Percentiles rank a stretch among this genome's conserved stretches.
phyloP scores from a whole-genome alignment of 139 green algal species.

The Coelastrella sp. region DNA sequence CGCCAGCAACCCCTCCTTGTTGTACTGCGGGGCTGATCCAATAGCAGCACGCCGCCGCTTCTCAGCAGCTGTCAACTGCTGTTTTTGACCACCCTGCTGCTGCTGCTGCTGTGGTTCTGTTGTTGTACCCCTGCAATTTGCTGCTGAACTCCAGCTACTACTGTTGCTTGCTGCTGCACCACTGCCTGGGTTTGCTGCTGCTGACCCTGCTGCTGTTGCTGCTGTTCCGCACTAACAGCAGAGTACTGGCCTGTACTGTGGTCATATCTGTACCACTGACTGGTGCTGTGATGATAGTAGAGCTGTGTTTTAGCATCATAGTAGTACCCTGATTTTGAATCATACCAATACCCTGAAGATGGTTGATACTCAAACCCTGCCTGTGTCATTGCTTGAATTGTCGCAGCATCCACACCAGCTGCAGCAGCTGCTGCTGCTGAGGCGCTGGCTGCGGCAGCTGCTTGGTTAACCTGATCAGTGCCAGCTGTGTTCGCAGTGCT shows the following conservation, averaged over 20 bases:
- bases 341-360: conserved; percentile 73
- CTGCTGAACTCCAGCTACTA: background rate
- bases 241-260: conserved; percentile 64
- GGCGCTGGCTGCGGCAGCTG: background rate
- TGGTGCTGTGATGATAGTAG: conserved; percentile 64
- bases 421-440: conserved; percentile 5
- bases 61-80: background rate
- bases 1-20: conserved; percentile 62
- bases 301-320: conserved; percentile 81
- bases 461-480: no score
- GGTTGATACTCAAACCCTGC: conserved; percentile 69
- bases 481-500: no score
- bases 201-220: conserved; percentile 4
- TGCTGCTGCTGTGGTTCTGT: conserved; percentile 7
- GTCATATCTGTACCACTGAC: conserved; percentile 74
- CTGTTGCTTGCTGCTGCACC: background rate
- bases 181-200: background rate
- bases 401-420: conserved; percentile 16
- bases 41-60: conserved; percentile 65
- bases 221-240: conserved; percentile 1
- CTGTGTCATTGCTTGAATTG: conserved; percentile 1
- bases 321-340: conserved; percentile 66
- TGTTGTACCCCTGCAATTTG: background rate
- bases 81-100: conserved; percentile 8
- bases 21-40: conserved; percentile 72